phyloP scores from a whole-genome alignment of 768 basidiomycete genomes.

The Tulasnella sp. region DNA sequence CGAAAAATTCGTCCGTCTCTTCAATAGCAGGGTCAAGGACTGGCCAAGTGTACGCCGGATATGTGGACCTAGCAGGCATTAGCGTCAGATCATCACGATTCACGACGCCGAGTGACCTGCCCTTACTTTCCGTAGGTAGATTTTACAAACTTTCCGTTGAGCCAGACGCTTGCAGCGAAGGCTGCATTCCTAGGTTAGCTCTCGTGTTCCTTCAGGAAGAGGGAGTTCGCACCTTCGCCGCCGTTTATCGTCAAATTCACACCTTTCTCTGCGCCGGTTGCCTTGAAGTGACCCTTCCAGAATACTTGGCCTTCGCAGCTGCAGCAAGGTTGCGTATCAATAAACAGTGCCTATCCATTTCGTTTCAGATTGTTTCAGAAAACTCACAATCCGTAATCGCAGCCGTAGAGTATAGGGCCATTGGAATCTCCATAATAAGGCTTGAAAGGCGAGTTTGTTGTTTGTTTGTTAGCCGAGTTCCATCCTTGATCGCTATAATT shows the following conservation, averaged over 20 bases:
- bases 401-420: constrained; percentile 56
- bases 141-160: constrained; percentile 61
- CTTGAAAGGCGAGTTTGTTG: constrained; percentile 62
- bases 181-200: constrained; percentile 34
- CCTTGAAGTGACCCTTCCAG: constrained; percentile 74
- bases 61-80: not conserved
- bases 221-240: constrained; percentile 48
- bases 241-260: constrained; percentile 73
- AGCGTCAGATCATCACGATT: not conserved
- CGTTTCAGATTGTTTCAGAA: not conserved
- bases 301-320: constrained; percentile 78
- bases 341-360: not conserved
- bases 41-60: not conserved
- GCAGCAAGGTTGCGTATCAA: not conserved
- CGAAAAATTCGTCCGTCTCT: constrained; percentile 61
- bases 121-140: constrained; percentile 71
- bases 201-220: not conserved
- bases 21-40: constrained; percentile 39
- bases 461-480: constrained; percentile 58
- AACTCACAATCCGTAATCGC: constrained; percentile 76
- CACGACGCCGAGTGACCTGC: constrained; percentile 39
- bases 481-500: constrained; percentile 57
- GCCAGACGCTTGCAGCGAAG: constrained; percentile 76
- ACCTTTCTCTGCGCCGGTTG: constrained; percentile 51
- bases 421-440: constrained; percentile 53